Evolutionary conservation across 1,284 basidiomycete genomes (phyloP).

Genomic region (Ganoderma meredithae): DNA sequence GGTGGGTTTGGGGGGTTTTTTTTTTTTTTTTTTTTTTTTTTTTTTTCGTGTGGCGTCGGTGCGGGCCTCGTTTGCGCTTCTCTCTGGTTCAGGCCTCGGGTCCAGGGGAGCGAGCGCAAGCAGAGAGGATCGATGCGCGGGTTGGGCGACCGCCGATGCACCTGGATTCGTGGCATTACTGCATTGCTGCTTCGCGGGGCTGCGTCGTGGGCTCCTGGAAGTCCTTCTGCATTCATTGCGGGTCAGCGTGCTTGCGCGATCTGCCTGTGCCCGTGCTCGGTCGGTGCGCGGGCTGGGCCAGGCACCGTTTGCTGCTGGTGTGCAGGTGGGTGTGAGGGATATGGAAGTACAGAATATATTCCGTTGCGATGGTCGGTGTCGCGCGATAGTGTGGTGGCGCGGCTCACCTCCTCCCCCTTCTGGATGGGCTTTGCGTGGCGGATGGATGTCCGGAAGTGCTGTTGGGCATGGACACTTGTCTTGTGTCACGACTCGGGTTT

Average conservation of each 20-base stretch:
- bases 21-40: background rate
- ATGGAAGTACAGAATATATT: too few species aligned
- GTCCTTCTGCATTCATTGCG: too few species aligned
- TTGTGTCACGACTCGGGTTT: background rate
- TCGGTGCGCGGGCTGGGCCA: background rate
- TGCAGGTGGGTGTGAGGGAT: too few species aligned
- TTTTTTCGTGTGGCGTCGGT: background rate
- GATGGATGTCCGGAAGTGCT: background rate
- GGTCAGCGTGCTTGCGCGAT: background rate
- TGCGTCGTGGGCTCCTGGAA: background rate
- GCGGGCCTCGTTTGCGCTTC: background rate
- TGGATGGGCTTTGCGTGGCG: background rate
- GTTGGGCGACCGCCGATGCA: background rate
- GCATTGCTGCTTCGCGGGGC: background rate
- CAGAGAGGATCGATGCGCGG: background rate
- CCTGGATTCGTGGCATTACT: too few species aligned
- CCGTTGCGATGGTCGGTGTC: too few species aligned
- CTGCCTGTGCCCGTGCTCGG: background rate
- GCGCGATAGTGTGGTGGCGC: background rate
- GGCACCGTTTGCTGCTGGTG: background rate
- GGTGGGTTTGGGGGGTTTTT: too few species aligned
- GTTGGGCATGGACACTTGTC: background rate
- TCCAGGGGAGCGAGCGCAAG: too few species aligned
- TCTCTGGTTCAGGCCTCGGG: too few species aligned
- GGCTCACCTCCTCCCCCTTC: too few species aligned